Evolutionary conservation across 495 filamentous ascomycete genomes (phyloP).

Genomic region (Aspergillus egyptiacus): DNA sequence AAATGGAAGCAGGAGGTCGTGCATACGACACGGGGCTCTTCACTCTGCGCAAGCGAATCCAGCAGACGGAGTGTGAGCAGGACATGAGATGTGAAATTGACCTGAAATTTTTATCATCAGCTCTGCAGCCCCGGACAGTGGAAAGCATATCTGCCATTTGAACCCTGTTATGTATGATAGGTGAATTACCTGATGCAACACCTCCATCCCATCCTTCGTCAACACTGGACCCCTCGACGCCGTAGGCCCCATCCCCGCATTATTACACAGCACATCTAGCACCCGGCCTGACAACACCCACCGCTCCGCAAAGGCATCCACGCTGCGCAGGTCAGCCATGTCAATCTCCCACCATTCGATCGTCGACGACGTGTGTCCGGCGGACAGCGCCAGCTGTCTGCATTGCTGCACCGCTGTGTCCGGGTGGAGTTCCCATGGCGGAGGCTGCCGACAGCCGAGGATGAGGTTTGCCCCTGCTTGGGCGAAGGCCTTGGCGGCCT

Average conservation of each 20-base stretch:
- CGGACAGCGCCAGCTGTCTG: conserved; percentile 6
- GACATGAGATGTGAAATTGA: conserved; percentile 23
- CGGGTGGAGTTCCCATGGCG: conserved; percentile 20
- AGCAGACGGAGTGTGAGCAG: conserved; percentile 22
- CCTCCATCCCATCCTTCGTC: conserved; percentile 24
- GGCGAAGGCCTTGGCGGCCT: conserved; percentile 25
- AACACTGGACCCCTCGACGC: background rate
- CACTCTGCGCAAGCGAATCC: conserved; percentile 15
- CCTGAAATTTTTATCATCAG: background rate
- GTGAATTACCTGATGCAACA: conserved; percentile 13
- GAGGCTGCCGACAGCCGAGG: conserved; percentile 26
- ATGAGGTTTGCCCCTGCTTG: conserved; percentile 26
- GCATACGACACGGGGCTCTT: conserved; percentile 22
- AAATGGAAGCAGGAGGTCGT: conserved; percentile 23
- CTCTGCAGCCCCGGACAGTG: too few species aligned
- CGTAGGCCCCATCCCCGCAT: conserved; percentile 16
- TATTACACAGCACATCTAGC: conserved; percentile 26
- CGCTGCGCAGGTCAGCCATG: conserved; percentile 38
- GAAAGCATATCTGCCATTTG: too few species aligned
- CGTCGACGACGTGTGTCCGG: conserved; percentile 19
- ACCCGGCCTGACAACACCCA: conserved; percentile 11
- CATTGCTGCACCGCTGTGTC: conserved; percentile 16
- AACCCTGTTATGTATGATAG: background rate
- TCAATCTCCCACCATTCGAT: conserved; percentile 49
- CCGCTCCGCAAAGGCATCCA: conserved; percentile 36